Conservation (phyloP, 1,284 basidiomycete species). For the Moniliophthora roreri region DNA sequence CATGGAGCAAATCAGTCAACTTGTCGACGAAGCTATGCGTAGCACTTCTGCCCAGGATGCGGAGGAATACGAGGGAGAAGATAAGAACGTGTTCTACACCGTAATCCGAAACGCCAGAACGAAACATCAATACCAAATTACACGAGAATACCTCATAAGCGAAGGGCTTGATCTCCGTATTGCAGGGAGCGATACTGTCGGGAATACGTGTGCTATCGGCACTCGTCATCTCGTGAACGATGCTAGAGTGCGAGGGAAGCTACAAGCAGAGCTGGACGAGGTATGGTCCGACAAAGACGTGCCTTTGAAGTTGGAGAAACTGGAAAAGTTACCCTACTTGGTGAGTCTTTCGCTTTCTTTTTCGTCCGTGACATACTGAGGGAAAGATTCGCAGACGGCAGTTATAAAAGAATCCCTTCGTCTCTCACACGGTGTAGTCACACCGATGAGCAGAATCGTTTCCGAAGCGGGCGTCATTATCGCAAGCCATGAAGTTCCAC, state of each 20-base stretch:
- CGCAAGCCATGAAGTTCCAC: slow-evolving; percentile 19
- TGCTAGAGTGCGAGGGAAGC: slow-evolving; percentile 15
- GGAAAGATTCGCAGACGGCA: slow-evolving; percentile 18
- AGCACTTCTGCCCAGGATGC: not conserved
- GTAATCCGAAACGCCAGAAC: slow-evolving; percentile 8
- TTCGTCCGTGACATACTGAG: not conserved
- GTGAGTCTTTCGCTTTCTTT: slow-evolving; percentile 19
- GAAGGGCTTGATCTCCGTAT: slow-evolving; percentile 33
- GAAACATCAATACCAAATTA: slow-evolving; percentile 25
- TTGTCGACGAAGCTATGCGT: slow-evolving; percentile 8
- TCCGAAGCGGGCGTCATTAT: slow-evolving; percentile 16
- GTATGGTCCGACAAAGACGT: slow-evolving; percentile 29
- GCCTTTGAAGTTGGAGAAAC: slow-evolving; percentile 19
- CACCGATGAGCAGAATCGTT: slow-evolving; percentile 21
- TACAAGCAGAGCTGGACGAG: slow-evolving; percentile 25
- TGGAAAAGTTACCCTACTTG: slow-evolving; percentile 36
- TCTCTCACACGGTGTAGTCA: slow-evolving; percentile 15
- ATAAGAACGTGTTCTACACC: slow-evolving; percentile 2
- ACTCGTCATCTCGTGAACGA: slow-evolving; percentile 30
- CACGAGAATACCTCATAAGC: slow-evolving; percentile 31
- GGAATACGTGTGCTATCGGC: slow-evolving; percentile 32
- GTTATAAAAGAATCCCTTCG: slow-evolving; percentile 37
- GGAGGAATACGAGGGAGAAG: not conserved
- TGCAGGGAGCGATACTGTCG: slow-evolving; percentile 38
- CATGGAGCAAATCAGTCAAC: slow-evolving; percentile 1